A percentile compares a stretch with the other conserved stretches of the same genome.
phyloP scores from a whole-genome alignment of 345 rosid genomes.

The Dipteronia sinensis region DNA sequence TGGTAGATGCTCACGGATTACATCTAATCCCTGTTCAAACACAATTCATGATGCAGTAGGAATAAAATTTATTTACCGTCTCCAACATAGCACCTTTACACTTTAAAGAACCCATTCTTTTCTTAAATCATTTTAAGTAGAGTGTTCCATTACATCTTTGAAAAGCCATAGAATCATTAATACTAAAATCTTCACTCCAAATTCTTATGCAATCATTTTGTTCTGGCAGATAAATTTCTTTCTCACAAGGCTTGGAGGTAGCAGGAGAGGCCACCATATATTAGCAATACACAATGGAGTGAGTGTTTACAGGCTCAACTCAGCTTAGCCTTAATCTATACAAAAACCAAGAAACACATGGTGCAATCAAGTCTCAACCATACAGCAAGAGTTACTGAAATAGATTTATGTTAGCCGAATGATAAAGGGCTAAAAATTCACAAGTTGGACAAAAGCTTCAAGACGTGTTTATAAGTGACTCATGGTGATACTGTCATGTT shows the following conservation, averaged over 20 bases:
- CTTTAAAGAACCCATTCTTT: background rate
- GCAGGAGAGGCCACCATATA: background rate
- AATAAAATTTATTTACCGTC: background rate
- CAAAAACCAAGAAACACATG: background rate
- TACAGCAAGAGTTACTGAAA: background rate
- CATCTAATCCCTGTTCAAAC: background rate
- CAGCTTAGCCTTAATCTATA: background rate
- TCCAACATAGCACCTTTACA: background rate
- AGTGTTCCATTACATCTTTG: background rate
- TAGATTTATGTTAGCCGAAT: background rate
- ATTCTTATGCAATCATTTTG: background rate
- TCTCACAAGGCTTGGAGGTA: background rate
- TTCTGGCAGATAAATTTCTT: background rate
- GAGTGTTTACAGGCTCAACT: background rate
- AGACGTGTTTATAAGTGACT: background rate
- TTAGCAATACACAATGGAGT: background rate
- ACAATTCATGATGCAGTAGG: background rate
- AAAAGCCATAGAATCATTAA: background rate
- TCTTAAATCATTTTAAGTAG: background rate
- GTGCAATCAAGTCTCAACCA: background rate
- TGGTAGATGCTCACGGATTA: background rate
- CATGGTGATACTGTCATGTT: background rate
- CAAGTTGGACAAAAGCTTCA: background rate
- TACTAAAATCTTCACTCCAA: background rate
- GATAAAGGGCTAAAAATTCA: constrained; percentile 1